phyloP scores from a whole-genome alignment of 2,329 filamentous ascomycete species.

The Apiospora pterosperma region DNA sequence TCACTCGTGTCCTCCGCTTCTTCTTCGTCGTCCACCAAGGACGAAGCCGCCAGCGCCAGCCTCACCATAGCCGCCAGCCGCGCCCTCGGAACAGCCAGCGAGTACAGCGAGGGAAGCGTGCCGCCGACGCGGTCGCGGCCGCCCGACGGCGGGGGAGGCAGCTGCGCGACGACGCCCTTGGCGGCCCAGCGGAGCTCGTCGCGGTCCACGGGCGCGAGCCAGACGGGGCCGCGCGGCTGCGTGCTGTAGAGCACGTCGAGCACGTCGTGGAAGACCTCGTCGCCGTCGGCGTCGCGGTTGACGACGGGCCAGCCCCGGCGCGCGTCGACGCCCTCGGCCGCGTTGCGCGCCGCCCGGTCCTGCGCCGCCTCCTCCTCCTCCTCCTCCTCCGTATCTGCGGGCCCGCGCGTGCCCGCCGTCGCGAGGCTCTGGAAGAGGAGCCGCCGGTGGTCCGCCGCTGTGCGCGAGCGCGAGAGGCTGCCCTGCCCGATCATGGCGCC shows the following conservation, averaged over 20 bases:
- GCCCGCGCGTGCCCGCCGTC: not conserved
- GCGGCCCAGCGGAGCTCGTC: conserved; percentile 9
- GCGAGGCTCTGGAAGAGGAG: conserved; percentile 17
- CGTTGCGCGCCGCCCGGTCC: not conserved
- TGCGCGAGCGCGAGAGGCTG: conserved; percentile 11
- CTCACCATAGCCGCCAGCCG: not conserved
- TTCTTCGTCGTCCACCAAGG: not conserved
- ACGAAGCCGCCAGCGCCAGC: not conserved
- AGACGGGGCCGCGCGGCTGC: not conserved
- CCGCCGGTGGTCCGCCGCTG: conserved; percentile 12
- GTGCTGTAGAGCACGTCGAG: conserved; percentile 13
- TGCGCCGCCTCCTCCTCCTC: not conserved
- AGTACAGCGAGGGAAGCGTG: not conserved
- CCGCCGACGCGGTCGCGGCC: not conserved
- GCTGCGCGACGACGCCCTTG: not conserved
- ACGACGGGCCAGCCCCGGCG: not conserved
- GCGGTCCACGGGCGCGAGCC: conserved; percentile 8
- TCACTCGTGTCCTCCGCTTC: not conserved
- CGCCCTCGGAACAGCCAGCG: not conserved
- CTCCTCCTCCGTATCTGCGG: too few relatives aligned
- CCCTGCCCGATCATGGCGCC: conserved; percentile 10
- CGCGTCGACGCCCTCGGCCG: not conserved
- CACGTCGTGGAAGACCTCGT: conserved; percentile 17
- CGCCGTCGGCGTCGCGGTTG: conserved; percentile 14
- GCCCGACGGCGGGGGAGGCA: not conserved